Base-by-base conservation (phyloP, 495 filamentous ascomycete species). In the Podospora fimiseda region DNA sequence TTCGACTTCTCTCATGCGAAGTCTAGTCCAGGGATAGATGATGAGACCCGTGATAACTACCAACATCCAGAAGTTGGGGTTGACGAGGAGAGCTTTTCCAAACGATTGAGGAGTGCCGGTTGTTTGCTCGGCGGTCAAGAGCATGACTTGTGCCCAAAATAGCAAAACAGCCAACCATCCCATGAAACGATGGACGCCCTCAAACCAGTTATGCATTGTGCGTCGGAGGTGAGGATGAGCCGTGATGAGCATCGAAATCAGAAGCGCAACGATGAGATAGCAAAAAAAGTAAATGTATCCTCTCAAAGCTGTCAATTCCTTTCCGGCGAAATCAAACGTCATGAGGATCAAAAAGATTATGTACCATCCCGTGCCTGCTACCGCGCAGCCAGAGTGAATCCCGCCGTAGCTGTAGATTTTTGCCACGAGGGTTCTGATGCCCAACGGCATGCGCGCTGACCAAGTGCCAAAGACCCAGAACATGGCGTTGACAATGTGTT, bases 341-440 rank as follows among this genome's bases (percentile, higher is more conserved):
- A 70, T 52, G 16, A 73, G 60, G 18, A 70, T 63, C 1, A 74
- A 69, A 44, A 74, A 73, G 7, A 69, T 56, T 20, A 82, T 58
- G 66, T 87, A 90, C 88, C 88, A 93, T 21, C 83, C 62, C 0
- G 82, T 74, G 1, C 84, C 78, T 13, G 82, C 81, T 2, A 87
- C 72, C 18, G 83, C 86, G 45, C 84, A 85, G 16, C 85, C 85
- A 57, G 79, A 85, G 61, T 91, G 88, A 7, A 89, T 74, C 14
- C 88, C 88, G 23, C 88, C 88, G 63, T 86, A 85, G 38, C 87
- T 82, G 62, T 89, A 90, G 2, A 88, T 74, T 59, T 89, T 88
- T 23, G 86, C 84, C 0, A 80, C 76, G n/a, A 81, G 69, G 0
- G 75, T 75, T 24, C 88, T 84, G 40, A 88, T 67, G 36, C 73